Percentiles rank a stretch among this genome's conserved stretches.
Conservation (phyloP, 2,329 filamentous ascomycete genomes). For the Aspergillus versicolor region DNA sequence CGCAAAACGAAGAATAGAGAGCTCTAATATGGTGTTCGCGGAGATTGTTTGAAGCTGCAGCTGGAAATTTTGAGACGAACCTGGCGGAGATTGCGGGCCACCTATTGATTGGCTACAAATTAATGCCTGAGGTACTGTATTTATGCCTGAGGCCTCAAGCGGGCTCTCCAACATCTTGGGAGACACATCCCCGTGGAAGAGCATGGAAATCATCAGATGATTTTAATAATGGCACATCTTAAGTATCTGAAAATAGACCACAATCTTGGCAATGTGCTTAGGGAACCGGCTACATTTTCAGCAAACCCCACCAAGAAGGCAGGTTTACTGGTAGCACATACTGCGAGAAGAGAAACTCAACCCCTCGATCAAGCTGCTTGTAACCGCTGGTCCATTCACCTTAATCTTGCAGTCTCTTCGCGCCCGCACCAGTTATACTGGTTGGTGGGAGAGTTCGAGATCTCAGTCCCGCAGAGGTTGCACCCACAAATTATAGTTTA, state of each 20-base stretch:
- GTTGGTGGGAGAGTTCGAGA: neutral
- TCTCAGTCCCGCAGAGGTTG: neutral
- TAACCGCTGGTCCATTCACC: neutral
- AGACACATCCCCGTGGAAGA: neutral
- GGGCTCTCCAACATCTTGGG: too few species aligned
- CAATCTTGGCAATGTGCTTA: neutral
- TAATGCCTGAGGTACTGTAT: neutral
- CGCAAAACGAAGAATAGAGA: neutral
- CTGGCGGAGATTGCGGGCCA: slow-evolving; percentile 12
- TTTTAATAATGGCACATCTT: neutral
- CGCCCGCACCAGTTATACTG: neutral
- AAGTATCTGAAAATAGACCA: neutral
- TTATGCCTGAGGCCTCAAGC: neutral
- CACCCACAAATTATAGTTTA: slow-evolving; percentile 1
- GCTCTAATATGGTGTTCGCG: neutral
- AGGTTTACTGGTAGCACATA: neutral
- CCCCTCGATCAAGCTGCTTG: neutral
- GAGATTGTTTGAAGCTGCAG: slow-evolving; percentile 13
- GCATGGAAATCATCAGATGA: neutral
- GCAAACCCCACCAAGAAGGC: neutral
- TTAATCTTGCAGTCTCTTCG: neutral
- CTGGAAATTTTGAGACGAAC: slow-evolving; percentile 4
- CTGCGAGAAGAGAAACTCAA: neutral
- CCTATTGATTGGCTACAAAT: slow-evolving; percentile 13
- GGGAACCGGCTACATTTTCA: neutral